Conservation (phyloP, 108 stramenopile genomes). For the Conticribra guillardii region DNA sequence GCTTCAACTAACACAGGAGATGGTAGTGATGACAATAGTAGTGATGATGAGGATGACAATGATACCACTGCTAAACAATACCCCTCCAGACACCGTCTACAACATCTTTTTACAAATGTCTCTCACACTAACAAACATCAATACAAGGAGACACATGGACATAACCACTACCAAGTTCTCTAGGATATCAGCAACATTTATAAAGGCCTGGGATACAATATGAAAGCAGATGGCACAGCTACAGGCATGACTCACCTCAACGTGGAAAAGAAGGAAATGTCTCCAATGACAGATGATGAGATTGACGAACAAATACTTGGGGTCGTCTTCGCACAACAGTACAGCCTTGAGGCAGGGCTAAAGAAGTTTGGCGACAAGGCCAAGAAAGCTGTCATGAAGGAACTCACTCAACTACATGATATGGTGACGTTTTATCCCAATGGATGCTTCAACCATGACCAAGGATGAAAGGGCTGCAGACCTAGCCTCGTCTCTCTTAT, state of each 20-base stretch:
- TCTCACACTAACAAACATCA: too few species aligned
- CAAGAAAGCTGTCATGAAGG: conserved; percentile 30
- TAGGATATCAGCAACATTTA: too few species aligned
- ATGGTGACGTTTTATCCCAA: conserved; percentile 30
- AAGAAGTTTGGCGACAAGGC: conserved; percentile 43
- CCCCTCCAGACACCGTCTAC: background rate
- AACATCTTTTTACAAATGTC: conserved; percentile 1
- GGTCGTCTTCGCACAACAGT: background rate
- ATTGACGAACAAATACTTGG: background rate
- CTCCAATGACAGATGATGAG: background rate
- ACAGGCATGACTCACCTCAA: too few species aligned
- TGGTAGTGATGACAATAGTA: background rate
- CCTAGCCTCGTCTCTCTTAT: too few species aligned
- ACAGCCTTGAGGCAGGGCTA: conserved; percentile 12
- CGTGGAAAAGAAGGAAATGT: background rate
- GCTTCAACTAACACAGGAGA: background rate
- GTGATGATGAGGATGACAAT: background rate
- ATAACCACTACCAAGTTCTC: too few species aligned
- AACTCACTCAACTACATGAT: conserved; percentile 49
- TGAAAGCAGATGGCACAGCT: too few species aligned
- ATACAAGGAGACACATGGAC: too few species aligned
- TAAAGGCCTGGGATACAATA: too few species aligned
- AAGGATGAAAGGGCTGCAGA: conserved; percentile 8
- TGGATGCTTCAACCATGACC: conserved; percentile 18
- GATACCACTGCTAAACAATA: background rate